Evolutionary conservation across 306 rosid species (phyloP), one percentile per base, ranked within the genome.

Genomic region (Abrus pulchellus): DNA sequence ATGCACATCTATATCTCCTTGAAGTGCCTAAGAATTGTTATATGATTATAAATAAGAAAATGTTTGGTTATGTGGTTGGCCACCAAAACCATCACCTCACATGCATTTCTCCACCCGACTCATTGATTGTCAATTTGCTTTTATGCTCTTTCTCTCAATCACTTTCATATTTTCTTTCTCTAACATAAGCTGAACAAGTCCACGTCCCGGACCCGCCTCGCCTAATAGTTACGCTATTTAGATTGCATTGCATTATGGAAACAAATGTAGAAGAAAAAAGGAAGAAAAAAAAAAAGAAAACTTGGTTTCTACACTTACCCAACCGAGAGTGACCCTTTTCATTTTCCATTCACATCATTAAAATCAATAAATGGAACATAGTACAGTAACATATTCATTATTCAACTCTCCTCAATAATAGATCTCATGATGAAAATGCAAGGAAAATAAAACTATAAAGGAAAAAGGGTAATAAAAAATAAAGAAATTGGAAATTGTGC

Each of bases 191-290:
- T 27, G 41, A 82, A 34, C 62, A 32, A 53, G n/a, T 33, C 44
- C 56, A 70, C 68, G 47, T 34, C 74, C 9, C 34, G 86, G 82
- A 82, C 88, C 84, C 89, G 38, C 82, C 30, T 52, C 7, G 53
- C 83, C 75, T 72, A 68, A 36, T 73, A 68, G 80, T 78, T 86
- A 86, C 85, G 87, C 83, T 80, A 83, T 73, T 57, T 41, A 61
- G 69, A 77, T 60, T 72, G 34, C 80, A 77, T 52, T 55, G 40
- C 78, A 59, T 52, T 36, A 43, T 54, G 55, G 61, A 20, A 38
- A 60, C 12, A 36, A n/a, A 63, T n/a, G 20, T 20, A 20, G 20
- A 20, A 20, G 20, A 20, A 20, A 20, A 34, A 49, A 34, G 3
- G 3, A 2, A 29, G 32, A 53, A 33, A 70, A 1, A 47, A 13